Percentiles rank a stretch among this genome's conserved stretches.
These are phyloP conservation scores for Macroventuria anomochaeta DNA, from an alignment of 2,329 filamentous ascomycete species.

Conservation along the genomic window DNA sequence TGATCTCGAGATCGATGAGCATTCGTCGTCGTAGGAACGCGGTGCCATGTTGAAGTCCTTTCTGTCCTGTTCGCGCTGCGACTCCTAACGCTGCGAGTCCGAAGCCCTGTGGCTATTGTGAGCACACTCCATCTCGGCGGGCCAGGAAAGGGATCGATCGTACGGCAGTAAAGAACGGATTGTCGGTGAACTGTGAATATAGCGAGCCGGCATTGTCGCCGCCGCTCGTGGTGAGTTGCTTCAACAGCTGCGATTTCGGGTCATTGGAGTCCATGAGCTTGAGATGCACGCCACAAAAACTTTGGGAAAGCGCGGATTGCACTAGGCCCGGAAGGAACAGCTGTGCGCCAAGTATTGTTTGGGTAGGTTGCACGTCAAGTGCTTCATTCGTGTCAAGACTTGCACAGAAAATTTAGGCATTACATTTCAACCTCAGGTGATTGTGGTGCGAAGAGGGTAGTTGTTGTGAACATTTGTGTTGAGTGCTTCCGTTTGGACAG, in stretches of 20 bases:
- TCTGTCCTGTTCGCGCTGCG: slow-evolving; percentile 78
- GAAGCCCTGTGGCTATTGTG: slow-evolving; percentile 66
- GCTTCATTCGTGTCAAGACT: not conserved
- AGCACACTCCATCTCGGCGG: slow-evolving; percentile 35
- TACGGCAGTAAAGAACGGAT: slow-evolving; percentile 63
- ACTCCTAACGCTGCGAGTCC: slow-evolving; percentile 90
- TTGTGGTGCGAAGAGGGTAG: not conserved
- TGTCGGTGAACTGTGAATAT: slow-evolving; percentile 55
- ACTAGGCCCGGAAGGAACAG: slow-evolving; percentile 24
- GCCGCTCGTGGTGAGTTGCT: slow-evolving; percentile 41
- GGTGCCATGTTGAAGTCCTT: slow-evolving; percentile 74
- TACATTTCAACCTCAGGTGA: not conserved
- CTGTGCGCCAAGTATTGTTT: slow-evolving; percentile 12
- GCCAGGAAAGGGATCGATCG: slow-evolving; percentile 54
- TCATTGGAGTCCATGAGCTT: slow-evolving; percentile 48
- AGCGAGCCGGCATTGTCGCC: slow-evolving; percentile 48
- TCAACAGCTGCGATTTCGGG: slow-evolving; percentile 46
- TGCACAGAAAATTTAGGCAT: not conserved
- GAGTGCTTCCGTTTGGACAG: not conserved
- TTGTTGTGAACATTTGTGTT: not conserved
- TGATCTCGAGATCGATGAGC: slow-evolving; percentile 95
- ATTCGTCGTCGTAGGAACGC: slow-evolving; percentile 80
- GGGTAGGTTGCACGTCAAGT: slow-evolving; percentile 10
- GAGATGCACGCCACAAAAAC: slow-evolving; percentile 14
- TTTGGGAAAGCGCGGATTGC: slow-evolving; percentile 19